phyloP scores from a whole-genome alignment of 2,329 filamentous ascomycete genomes.

The Fusarium sp. region DNA sequence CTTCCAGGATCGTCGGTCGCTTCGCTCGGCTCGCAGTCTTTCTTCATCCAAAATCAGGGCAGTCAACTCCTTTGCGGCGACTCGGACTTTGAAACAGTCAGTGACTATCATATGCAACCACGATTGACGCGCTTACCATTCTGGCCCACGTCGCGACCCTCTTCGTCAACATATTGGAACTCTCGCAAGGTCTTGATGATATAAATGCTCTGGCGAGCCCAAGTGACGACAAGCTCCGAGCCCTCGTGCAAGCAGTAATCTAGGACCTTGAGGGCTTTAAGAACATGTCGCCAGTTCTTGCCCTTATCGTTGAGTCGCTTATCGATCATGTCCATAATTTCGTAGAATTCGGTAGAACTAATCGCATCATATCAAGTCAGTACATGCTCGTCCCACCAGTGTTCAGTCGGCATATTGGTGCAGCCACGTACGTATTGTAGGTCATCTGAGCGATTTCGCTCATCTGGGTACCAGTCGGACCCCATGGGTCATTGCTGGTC shows the following conservation, averaged over 20 bases:
- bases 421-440: constrained; percentile 86
- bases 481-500: constrained; percentile 99
- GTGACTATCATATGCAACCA: constrained; percentile 23
- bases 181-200: constrained; percentile 99
- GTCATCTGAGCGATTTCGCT: constrained; percentile 98
- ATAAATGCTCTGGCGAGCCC: constrained; percentile 98
- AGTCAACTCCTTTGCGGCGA: constrained; percentile 96
- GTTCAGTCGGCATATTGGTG: not conserved
- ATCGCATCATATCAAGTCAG: constrained; percentile 36
- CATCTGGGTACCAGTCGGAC: constrained; percentile 98
- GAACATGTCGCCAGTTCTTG: constrained; percentile 98
- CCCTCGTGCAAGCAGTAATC: constrained; percentile 99
- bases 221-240: constrained; percentile 95
- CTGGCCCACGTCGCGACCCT: constrained; percentile 94
- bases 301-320: constrained; percentile 99
- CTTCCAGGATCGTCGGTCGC: constrained; percentile 95
- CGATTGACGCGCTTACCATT: constrained; percentile 77
- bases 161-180: constrained; percentile 97
- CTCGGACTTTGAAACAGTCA: constrained; percentile 76
- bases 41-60: constrained; percentile 95
- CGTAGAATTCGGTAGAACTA: constrained; percentile 97
- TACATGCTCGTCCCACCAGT: constrained; percentile 3
- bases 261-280: constrained; percentile 97
- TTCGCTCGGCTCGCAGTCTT: constrained; percentile 88
- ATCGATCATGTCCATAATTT: constrained; percentile 99